A percentile compares a stretch with the other conserved stretches of the same genome.
phyloP scores from a whole-genome alignment of 441 rosid species.

The Euphorbia schlechtendalii region DNA sequence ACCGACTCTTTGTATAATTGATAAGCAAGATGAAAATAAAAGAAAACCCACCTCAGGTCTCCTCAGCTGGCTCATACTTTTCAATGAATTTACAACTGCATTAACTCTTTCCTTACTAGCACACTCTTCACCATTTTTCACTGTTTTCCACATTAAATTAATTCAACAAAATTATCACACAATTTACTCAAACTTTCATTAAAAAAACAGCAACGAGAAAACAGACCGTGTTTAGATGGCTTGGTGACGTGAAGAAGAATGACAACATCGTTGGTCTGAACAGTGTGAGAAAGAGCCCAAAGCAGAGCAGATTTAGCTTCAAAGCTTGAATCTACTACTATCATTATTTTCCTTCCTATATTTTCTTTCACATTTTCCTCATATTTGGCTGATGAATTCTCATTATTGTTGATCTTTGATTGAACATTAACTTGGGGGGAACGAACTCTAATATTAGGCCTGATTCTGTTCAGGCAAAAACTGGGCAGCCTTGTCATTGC shows the following conservation, averaged over 20 bases:
- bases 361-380: too few species aligned
- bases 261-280: conserved; percentile 61
- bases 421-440: conserved; percentile 46
- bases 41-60: conserved; percentile 60
- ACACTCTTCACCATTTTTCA: conserved; percentile 28
- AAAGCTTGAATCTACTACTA: conserved; percentile 66
- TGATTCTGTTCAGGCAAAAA: conserved; percentile 68
- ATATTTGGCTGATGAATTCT: too few species aligned
- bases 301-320: conserved; percentile 78
- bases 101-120: conserved; percentile 30
- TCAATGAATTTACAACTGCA: conserved; percentile 43
- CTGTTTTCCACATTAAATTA: conserved; percentile 17
- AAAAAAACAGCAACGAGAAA: background rate
- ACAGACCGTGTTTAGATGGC: conserved; percentile 49
- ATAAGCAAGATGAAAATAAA: background rate
- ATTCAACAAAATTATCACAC: too few species aligned
- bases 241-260: conserved; percentile 59
- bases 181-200: too few species aligned
- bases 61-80: conserved; percentile 53
- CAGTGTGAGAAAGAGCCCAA: conserved; percentile 85
- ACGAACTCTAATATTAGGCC: conserved; percentile 69
- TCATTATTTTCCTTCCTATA: conserved; percentile 61
- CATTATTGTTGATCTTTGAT: conserved; percentile 22
- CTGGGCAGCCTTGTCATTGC: conserved; percentile 49
- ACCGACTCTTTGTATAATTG: too few species aligned